Conservation (phyloP, 2,329 filamentous ascomycete species). For the Penicillium oxalicum region DNA sequence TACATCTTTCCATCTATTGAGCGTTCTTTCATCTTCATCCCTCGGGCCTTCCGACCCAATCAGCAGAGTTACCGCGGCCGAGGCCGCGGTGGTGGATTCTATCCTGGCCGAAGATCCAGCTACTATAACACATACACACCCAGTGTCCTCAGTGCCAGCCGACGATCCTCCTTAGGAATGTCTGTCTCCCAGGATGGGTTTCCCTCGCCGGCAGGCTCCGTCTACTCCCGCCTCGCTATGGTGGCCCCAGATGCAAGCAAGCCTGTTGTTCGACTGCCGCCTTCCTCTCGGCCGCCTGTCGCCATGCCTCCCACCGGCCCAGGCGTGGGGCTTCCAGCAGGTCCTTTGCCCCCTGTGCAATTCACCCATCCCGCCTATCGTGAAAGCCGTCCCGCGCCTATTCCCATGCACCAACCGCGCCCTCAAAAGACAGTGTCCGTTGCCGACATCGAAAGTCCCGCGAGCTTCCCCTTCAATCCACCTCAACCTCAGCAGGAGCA, state of each 20-base stretch:
- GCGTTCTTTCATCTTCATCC: conserved; percentile 96
- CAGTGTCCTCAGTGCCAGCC: conserved; percentile 81
- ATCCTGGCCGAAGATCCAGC: conserved; percentile 62
- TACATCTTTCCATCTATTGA: conserved; percentile 90
- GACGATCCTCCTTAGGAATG: conserved; percentile 71
- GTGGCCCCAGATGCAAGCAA: conserved; percentile 56
- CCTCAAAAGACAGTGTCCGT: conserved; percentile 93
- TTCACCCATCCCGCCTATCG: conserved; percentile 52
- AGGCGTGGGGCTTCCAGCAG: conserved; percentile 13
- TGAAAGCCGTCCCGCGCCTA: conserved; percentile 55
- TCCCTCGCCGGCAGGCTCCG: conserved; percentile 73
- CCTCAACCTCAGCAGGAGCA: conserved; percentile 66
- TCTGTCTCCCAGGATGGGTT: conserved; percentile 65
- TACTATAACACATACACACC: conserved; percentile 82
- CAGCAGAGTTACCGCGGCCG: conserved; percentile 69
- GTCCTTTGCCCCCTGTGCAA: conserved; percentile 39
- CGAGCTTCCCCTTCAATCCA: conserved; percentile 53
- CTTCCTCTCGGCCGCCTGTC: conserved; percentile 42
- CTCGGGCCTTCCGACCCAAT: conserved; percentile 84
- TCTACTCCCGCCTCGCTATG: conserved; percentile 61
- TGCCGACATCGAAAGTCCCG: conserved; percentile 83
- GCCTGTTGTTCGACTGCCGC: conserved; percentile 79
- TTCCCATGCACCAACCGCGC: conserved; percentile 86
- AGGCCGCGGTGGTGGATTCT: conserved; percentile 65
- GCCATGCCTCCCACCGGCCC: conserved; percentile 20